Base-by-base conservation (phyloP, 108 stramenopile genomes). In the Pseudonitzschia delicatissima region DNA sequence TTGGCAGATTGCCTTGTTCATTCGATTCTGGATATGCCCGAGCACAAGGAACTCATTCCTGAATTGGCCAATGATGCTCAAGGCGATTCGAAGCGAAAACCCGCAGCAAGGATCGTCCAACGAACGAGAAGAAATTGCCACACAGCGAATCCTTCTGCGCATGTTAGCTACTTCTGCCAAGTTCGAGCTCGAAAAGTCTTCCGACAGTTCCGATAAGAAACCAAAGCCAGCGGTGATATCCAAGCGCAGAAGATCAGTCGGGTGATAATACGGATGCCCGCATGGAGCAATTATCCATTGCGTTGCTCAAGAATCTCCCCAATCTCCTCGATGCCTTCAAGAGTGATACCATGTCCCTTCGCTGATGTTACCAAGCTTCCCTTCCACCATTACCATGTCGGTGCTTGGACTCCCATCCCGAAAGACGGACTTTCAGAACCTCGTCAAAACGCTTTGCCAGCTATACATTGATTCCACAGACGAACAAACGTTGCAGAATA, bases 1-100 rank as follows among this genome's bases (percentile, higher is more conserved):
- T 47, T 82, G 4, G 74, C 77, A 9, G 87, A 91, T 67, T 79
- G 71, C 57, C 60, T 92, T n/a, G 87, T 95, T 17, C 60, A 87
- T 25, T 89, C 89, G 45, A 70, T 95, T 29, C 75, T 82, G 9
- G 62, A 47, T 35, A 87, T 88, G 76, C 84, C 87, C 9, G 86
- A 92, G 64, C 84, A 91, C 66, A 62, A 65, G 8, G 45, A 58
- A 21, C 64, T 95, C 45, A 74, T 83, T n/a, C 13, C 81, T 78
- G 23, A 83, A 85, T 62, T 92, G 87, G 88, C 70, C 80, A 45
- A 86, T 87, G 67, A 79, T 92, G 79, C 73, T 95, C 7, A 66
- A 82, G 45, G 87, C 86, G 26, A 85, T 92, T 64, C 70, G 72
- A 28, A 83, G 80, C 21, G 91, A 87, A 55, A 71, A 74, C 52